A percentile compares a stretch with the other conserved stretches of the same genome.
Conservation (phyloP, 169 alveolate genomes). For the Plasmodium knowlesi region DNA sequence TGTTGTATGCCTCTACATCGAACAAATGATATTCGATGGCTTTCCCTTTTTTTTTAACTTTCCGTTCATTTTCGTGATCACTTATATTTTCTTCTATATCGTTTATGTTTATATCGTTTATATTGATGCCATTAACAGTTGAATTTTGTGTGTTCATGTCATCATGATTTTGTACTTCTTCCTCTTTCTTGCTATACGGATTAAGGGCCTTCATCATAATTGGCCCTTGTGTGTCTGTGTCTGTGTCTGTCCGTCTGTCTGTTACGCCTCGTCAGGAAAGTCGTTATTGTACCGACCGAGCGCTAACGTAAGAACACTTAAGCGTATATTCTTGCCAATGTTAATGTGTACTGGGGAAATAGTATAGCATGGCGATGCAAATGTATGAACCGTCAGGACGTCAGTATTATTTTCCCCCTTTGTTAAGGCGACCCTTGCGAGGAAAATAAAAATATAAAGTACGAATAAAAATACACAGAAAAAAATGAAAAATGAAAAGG, state of each 20-base stretch:
- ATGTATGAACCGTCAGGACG: background rate
- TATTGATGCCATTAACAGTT: slow-evolving; percentile 43
- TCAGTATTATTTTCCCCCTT: background rate
- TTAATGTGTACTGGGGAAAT: background rate
- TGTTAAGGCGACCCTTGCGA: background rate
- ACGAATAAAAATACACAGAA: background rate
- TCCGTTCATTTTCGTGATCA: background rate
- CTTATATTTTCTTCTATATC: slow-evolving; percentile 61
- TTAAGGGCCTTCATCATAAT: slow-evolving; percentile 25
- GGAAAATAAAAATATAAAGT: background rate
- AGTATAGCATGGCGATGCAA: background rate
- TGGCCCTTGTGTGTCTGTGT: background rate
- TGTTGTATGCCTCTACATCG: slow-evolving; percentile 46
- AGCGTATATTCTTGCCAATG: background rate
- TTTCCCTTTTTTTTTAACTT: slow-evolving; percentile 16
- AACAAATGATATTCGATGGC: slow-evolving; percentile 48
- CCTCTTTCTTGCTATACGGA: slow-evolving; percentile 5
- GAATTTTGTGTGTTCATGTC: slow-evolving; percentile 12
- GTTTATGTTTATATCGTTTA: slow-evolving; percentile 60
- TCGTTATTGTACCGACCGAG: background rate
- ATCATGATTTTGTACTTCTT: slow-evolving; percentile 11
- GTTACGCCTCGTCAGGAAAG: background rate
- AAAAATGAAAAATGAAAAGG: background rate
- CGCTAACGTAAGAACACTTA: background rate
- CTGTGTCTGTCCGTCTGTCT: background rate